Percentiles rank a stretch among this genome's conserved stretches.
These are phyloP conservation scores for Carex myosuroides DNA, from an alignment of 176 grass and related monocot species.

Conservation along the genomic window DNA sequence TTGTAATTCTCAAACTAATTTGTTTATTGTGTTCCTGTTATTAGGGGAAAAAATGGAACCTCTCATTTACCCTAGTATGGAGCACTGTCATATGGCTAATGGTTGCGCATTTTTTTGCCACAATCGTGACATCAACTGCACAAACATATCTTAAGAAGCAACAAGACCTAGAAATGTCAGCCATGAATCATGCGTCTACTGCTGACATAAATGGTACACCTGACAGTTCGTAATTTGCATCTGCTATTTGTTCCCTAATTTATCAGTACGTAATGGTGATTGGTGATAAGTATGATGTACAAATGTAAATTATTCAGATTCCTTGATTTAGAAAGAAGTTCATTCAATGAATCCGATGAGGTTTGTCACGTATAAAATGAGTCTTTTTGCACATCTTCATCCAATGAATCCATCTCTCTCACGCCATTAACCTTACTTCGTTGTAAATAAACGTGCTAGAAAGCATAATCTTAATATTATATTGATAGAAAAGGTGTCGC, in stretches of 20 bases:
- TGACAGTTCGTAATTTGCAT: neutral
- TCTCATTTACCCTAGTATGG: constrained; percentile 86
- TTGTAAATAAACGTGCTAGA: neutral
- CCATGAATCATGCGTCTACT: neutral
- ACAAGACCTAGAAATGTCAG: constrained; percentile 60
- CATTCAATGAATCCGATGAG: too few species aligned
- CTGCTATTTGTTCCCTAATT: neutral
- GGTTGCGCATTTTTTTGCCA: constrained; percentile 74
- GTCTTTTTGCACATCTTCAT: neutral
- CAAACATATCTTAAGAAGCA: constrained; percentile 71
- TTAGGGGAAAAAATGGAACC: constrained; percentile 71
- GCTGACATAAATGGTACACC: neutral
- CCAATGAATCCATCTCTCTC: neutral
- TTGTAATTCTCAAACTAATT: neutral
- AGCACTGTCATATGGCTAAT: constrained; percentile 76
- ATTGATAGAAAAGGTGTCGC: neutral
- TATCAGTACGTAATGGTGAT: neutral
- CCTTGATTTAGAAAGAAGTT: constrained; percentile 5
- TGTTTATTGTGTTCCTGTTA: neutral
- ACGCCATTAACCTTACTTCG: neutral
- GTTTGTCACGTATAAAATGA: neutral
- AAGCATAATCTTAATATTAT: neutral
- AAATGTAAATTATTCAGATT: neutral
- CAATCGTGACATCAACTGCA: constrained; percentile 75
- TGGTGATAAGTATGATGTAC: neutral